phyloP scores from a whole-genome alignment of 2,329 filamentous ascomycete species.

The Tympanopsis confertula region DNA sequence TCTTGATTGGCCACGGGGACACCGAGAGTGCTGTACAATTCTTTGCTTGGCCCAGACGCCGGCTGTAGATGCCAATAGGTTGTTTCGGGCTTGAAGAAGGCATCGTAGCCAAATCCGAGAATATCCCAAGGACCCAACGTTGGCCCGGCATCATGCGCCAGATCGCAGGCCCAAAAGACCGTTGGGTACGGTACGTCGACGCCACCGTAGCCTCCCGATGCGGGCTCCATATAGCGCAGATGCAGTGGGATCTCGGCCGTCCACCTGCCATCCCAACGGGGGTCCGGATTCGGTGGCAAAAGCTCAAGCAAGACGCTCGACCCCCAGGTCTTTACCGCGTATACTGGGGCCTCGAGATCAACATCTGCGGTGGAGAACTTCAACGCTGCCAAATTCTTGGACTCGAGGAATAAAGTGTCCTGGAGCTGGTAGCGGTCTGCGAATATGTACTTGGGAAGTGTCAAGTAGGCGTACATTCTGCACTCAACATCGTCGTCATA shows the following conservation, averaged over 20 bases:
- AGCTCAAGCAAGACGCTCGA: slow-evolving; percentile 68
- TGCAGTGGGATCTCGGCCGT: slow-evolving; percentile 69
- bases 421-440: slow-evolving; percentile 77
- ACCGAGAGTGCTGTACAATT: neutral
- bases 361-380: slow-evolving; percentile 63
- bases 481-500: slow-evolving; percentile 42
- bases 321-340: slow-evolving; percentile 67
- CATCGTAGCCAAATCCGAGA: neutral
- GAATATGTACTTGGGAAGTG: slow-evolving; percentile 71
- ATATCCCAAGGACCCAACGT: neutral
- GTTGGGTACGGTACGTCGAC: slow-evolving; percentile 64
- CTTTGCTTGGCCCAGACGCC: too few relatives aligned
- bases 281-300: slow-evolving; percentile 30
- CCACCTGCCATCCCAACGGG: slow-evolving; percentile 32
- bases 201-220: slow-evolving; percentile 36
- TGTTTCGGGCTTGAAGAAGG: neutral
- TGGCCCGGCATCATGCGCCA: neutral
- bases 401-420: slow-evolving; percentile 65
- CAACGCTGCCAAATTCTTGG: slow-evolving; percentile 64
- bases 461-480: slow-evolving; percentile 67
- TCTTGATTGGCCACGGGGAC: neutral
- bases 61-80: neutral
- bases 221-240: slow-evolving; percentile 66
- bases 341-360: slow-evolving; percentile 83
- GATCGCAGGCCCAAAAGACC: slow-evolving; percentile 76